Evolutionary conservation across 2,329 filamentous ascomycete genomes (phyloP), one percentile per base, ranked within the genome.

Genomic region (Cercospora sp.): DNA sequence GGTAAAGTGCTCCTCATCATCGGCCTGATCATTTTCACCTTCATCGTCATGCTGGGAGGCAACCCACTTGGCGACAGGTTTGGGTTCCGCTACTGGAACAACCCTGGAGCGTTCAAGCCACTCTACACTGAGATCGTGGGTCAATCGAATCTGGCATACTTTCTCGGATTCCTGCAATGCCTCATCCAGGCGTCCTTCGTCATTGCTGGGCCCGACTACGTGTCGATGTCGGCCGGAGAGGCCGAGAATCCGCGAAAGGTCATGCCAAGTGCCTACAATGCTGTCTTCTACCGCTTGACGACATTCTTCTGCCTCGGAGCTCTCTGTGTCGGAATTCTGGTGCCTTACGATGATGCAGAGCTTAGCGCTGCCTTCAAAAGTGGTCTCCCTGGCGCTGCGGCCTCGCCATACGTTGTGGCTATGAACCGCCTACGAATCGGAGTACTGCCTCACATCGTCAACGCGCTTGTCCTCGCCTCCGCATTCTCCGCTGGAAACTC

Each of bases 41-140:
- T 97, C 75, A 85, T 96, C 71, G 88, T 89, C 71, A 94, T 95
- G 89, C 81, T 95, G 0, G 93, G 76, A 16, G 93, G 91, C 2
- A 95, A 94, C 72, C 93, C 93, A 0, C 77, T 88, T 0, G 69
- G 86, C 43, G 90, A 94, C 72, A 82, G 86, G 0, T 91, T 91
- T 70, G 91, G 91, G 0, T 94, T 94, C 77, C 85, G 89, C 8
- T 88, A 86, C 77, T 90, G 88, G 87, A 82, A 85, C 3, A 81
- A 86, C 0, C 91, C 91, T 0, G 91, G 91, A 1, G 49, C 69
- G 8, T 75, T 73, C 68, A 91, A 74, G 87, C 87, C 26, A 89
- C 66, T 71, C 12, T 85, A 89, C 69, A 84, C 87, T 68, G 51
- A 26, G 13, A 57, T 65, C 26, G 37, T 49, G 9, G 62, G 62